These are phyloP conservation scores for Globisporangium middletonii DNA, from an alignment of 352 stramenopile species.

Conservation along the genomic window DNA sequence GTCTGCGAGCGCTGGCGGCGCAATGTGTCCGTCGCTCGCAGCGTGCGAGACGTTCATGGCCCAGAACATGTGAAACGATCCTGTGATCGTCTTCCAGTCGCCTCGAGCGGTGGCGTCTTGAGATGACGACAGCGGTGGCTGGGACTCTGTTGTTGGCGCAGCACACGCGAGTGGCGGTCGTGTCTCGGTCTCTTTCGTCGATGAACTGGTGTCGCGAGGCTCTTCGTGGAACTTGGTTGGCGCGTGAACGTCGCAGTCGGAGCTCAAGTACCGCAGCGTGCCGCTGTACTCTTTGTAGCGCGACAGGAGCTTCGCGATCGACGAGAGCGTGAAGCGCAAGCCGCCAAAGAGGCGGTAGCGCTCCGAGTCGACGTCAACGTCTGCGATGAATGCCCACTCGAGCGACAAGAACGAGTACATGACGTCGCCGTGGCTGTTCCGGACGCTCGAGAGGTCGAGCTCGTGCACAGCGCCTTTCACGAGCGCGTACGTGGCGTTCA, in stretches of 20 bases:
- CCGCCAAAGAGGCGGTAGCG: slow-evolving; percentile 47
- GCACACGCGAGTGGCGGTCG: slow-evolving; percentile 43
- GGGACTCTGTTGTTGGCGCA: background rate
- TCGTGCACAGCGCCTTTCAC: slow-evolving; percentile 58
- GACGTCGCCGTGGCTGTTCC: slow-evolving; percentile 35
- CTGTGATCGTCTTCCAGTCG: slow-evolving; percentile 20
- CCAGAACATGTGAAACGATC: slow-evolving; percentile 30
- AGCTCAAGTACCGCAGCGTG: slow-evolving; percentile 31
- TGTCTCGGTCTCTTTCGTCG: slow-evolving; percentile 13
- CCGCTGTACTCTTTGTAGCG: slow-evolving; percentile 29
- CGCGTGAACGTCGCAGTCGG: slow-evolving; percentile 19
- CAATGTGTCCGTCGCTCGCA: slow-evolving; percentile 21
- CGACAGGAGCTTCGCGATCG: slow-evolving; percentile 36
- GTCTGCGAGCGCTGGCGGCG: slow-evolving; percentile 19
- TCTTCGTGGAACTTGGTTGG: slow-evolving; percentile 33
- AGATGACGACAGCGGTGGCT: background rate
- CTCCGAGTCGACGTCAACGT: slow-evolving; percentile 77
- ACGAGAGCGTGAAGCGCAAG: slow-evolving; percentile 44
- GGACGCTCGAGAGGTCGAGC: slow-evolving; percentile 45
- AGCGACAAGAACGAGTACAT: slow-evolving; percentile 80
- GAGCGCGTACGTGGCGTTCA: slow-evolving; percentile 65
- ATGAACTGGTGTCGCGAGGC: slow-evolving; percentile 24
- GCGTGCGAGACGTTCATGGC: slow-evolving; percentile 28
- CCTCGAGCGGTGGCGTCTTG: background rate
- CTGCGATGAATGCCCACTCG: slow-evolving; percentile 80